phyloP scores from a whole-genome alignment of 805 yeast species.

The Pichia paraexigua region DNA sequence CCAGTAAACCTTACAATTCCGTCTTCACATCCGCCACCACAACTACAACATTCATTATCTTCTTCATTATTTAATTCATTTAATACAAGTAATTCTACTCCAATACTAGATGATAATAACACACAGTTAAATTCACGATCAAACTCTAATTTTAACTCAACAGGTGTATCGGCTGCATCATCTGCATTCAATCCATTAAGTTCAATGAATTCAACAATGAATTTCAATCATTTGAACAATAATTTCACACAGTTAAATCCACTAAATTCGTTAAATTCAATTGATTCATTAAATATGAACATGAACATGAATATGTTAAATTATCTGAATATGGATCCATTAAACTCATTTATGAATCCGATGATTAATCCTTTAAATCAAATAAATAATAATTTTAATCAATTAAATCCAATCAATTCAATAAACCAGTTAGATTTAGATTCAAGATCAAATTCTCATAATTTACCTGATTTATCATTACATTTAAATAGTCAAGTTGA shows the following conservation, averaged over 20 bases:
- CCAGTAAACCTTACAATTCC: neutral
- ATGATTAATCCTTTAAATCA: neutral
- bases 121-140: constrained; percentile 7
- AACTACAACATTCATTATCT: constrained; percentile 5
- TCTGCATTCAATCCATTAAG: neutral
- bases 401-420: neutral
- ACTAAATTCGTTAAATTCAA: neutral
- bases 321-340: neutral
- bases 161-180: neutral
- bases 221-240: neutral
- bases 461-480: neutral
- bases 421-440: neutral
- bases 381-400: neutral
- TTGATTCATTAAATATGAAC: neutral
- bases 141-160: constrained; percentile 3
- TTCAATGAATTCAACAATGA: neutral
- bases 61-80: constrained; percentile 9
- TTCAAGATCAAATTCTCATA: neutral
- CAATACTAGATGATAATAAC: neutral
- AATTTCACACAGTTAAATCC: neutral
- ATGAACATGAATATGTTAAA: neutral
- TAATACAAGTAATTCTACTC: constrained; percentile 11
- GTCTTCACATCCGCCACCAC: neutral
- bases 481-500: neutral
- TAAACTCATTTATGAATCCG: neutral